A percentile compares a stretch with the other conserved stretches of the same genome.
phyloP scores from a whole-genome alignment of 331 rosid genomes.

The Malus hybrid region DNA sequence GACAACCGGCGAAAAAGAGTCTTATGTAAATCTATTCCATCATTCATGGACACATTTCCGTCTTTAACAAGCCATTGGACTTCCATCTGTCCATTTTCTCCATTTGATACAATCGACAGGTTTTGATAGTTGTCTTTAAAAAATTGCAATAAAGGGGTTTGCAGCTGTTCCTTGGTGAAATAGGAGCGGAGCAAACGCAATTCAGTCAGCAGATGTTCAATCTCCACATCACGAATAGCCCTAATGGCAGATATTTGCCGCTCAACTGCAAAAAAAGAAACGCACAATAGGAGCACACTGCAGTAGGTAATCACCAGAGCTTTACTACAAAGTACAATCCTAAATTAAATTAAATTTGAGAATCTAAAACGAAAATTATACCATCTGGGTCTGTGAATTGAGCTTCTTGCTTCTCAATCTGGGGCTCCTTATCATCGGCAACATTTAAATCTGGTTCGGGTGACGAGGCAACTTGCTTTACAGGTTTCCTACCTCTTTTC shows the following conservation, averaged over 20 bases:
- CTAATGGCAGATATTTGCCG: constrained; percentile 59
- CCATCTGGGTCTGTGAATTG: constrained; percentile 49
- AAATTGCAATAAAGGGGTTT: constrained; percentile 36
- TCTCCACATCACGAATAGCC: constrained; percentile 73
- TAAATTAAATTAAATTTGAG: not conserved
- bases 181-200: constrained; percentile 54
- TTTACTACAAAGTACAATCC: not conserved
- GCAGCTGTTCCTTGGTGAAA: constrained; percentile 52
- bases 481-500: constrained; percentile 36
- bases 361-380: constrained; percentile 1
- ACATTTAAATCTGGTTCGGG: not conserved
- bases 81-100: constrained; percentile 34
- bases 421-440: constrained; percentile 17
- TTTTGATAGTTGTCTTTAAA: constrained; percentile 51
- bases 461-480: constrained; percentile 13
- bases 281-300: not conserved
- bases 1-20: constrained; percentile 58
- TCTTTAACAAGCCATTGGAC: constrained; percentile 42
- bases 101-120: constrained; percentile 31
- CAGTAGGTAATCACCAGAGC: not conserved
- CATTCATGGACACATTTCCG: constrained; percentile 23
- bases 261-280: constrained; percentile 32
- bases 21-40: constrained; percentile 35
- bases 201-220: constrained; percentile 54
- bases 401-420: constrained; percentile 18